Conservation (phyloP, 2,329 filamentous ascomycete genomes). For the Mycosphaerella arachidis region DNA sequence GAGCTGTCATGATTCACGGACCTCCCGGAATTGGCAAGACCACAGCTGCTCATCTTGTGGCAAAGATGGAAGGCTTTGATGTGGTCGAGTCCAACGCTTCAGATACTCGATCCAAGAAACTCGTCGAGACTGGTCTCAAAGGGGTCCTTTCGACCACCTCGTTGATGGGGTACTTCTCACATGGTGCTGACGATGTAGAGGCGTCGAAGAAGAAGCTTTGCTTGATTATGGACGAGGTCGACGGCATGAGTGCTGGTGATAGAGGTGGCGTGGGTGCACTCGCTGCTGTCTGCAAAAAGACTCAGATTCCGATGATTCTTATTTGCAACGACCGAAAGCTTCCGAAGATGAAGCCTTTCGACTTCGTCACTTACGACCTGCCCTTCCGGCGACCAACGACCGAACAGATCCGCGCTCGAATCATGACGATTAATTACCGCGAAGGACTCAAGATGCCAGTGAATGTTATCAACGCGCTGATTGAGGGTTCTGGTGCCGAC, state of each 20-base stretch:
- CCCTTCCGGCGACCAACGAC: slow-evolving; percentile 84
- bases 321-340: slow-evolving; percentile 93
- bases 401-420: slow-evolving; percentile 83
- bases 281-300: slow-evolving; percentile 92
- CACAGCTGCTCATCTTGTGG: slow-evolving; percentile 89
- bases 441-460: slow-evolving; percentile 82
- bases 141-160: slow-evolving; percentile 94
- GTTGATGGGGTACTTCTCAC: slow-evolving; percentile 80
- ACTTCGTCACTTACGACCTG: slow-evolving; percentile 76
- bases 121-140: slow-evolving; percentile 82
- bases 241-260: slow-evolving; percentile 97
- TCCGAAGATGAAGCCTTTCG: slow-evolving; percentile 98
- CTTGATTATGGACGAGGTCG: slow-evolving; percentile 97
- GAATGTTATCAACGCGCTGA: slow-evolving; percentile 82
- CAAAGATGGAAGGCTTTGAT: slow-evolving; percentile 88
- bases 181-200: slow-evolving; percentile 76
- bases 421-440: slow-evolving; percentile 91
- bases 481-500: slow-evolving; percentile 91
- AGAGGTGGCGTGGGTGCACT: slow-evolving; percentile 91
- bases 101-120: slow-evolving; percentile 90
- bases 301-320: slow-evolving; percentile 87
- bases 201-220: slow-evolving; percentile 85
- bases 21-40: slow-evolving; percentile 97
- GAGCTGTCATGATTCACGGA: slow-evolving; percentile 91
- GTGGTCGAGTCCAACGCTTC: slow-evolving; percentile 93